Evolutionary conservation across 176 grass and related monocot genomes (phyloP).

Genomic region (Zoysia pacifica): DNA sequence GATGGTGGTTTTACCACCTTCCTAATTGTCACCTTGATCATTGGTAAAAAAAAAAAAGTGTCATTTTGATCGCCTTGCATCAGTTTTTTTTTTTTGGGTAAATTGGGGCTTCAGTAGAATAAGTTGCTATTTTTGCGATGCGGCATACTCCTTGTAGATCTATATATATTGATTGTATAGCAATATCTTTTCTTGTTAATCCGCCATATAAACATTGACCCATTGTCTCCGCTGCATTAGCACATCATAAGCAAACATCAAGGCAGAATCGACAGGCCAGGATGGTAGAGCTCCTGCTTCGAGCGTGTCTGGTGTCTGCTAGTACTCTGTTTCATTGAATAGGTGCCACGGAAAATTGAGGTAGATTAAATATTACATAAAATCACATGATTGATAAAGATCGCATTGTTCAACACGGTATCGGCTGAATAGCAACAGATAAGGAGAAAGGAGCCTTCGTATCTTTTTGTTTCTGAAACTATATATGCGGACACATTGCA

Average conservation of each 20-base stretch:
- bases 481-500: neutral
- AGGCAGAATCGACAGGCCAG: too few species aligned
- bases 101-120: slow-evolving; percentile 4
- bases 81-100: slow-evolving; percentile 10
- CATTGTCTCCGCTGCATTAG: neutral
- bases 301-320: too few species aligned
- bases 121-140: slow-evolving; percentile 9
- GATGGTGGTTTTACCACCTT: slow-evolving; percentile 1
- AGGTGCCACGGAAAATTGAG: too few species aligned
- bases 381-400: too few species aligned
- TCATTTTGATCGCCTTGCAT: neutral
- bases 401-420: too few species aligned
- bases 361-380: too few species aligned
- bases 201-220: neutral
- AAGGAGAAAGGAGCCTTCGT: too few species aligned
- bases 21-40: neutral
- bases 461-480: too few species aligned
- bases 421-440: too few species aligned
- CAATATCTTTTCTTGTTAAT: neutral
- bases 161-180: slow-evolving; percentile 8
- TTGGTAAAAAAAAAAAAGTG: neutral
- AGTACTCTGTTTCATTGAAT: too few species aligned
- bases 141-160: slow-evolving; percentile 12
- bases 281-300: too few species aligned
- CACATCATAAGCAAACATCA: neutral